phyloP scores from a whole-genome alignment of 108 stramenopile species.

The Poteriospumella lacustris region DNA sequence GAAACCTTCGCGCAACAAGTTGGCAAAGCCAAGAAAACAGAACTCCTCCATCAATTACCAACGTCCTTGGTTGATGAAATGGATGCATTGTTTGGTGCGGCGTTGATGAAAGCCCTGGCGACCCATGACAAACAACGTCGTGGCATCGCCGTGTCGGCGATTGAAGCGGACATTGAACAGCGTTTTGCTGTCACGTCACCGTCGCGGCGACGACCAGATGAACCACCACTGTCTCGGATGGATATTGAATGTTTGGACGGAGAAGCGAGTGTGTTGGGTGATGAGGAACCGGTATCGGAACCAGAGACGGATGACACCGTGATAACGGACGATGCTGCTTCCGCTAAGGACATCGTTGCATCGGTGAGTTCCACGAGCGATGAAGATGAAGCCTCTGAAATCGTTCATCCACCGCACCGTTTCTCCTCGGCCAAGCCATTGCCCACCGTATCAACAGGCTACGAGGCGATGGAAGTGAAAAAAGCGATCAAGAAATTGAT shows the following conservation, averaged over 20 bases:
- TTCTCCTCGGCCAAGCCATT: neutral
- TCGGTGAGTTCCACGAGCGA: too few relatives aligned
- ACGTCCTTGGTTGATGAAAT: slow-evolving; percentile 60
- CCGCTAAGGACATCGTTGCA: too few relatives aligned
- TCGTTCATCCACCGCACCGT: neutral
- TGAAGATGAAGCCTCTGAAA: slow-evolving; percentile 26
- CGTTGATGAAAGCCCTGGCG: slow-evolving; percentile 24
- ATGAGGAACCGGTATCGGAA: too few relatives aligned
- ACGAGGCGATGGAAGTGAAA: neutral
- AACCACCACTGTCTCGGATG: too few relatives aligned
- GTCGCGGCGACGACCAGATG: too few relatives aligned
- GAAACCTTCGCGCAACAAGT: slow-evolving; percentile 58
- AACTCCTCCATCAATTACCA: slow-evolving; percentile 49
- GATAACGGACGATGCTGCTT: too few relatives aligned
- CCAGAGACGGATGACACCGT: too few relatives aligned
- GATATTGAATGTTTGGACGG: too few relatives aligned
- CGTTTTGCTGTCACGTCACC: too few relatives aligned
- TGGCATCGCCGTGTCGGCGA: neutral
- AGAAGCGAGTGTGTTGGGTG: too few relatives aligned
- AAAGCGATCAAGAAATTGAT: slow-evolving; percentile 28
- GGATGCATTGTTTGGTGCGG: slow-evolving; percentile 38
- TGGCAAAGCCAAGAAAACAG: slow-evolving; percentile 63
- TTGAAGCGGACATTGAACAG: neutral
- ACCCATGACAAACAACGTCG: neutral
- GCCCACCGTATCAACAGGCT: neutral